Evolutionary conservation across 179 eudicot species (phyloP).

Genomic region (Monotropa hypopitys): DNA sequence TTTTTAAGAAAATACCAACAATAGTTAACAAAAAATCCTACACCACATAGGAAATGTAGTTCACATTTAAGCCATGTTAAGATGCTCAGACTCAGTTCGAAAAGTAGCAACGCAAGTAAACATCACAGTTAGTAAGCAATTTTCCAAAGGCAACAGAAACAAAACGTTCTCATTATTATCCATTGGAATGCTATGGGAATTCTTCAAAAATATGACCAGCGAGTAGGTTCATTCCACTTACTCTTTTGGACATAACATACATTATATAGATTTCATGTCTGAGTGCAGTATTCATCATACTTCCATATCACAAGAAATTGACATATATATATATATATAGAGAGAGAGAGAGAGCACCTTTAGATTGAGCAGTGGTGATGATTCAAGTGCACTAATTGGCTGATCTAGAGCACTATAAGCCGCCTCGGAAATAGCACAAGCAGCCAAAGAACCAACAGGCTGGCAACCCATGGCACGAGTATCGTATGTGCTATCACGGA

Average conservation of each 20-base stretch:
- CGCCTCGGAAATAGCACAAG: slow-evolving; percentile 88
- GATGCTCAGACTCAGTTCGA: background rate
- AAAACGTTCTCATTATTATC: background rate
- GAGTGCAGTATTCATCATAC: background rate
- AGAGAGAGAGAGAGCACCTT: slow-evolving; percentile 46
- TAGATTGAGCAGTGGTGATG: slow-evolving; percentile 73
- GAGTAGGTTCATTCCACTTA: background rate
- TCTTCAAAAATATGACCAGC: background rate
- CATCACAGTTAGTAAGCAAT: background rate
- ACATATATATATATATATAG: slow-evolving; percentile 1
- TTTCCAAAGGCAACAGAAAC: background rate
- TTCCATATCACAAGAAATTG: background rate
- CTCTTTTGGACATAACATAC: background rate
- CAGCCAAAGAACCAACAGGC: slow-evolving; percentile 84
- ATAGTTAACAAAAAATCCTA: background rate
- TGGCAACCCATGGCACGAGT: slow-evolving; percentile 40
- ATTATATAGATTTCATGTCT: background rate
- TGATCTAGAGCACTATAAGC: slow-evolving; percentile 94
- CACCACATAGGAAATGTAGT: background rate
- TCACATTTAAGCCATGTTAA: background rate
- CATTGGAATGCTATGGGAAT: background rate
- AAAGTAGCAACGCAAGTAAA: background rate
- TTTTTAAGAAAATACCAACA: background rate
- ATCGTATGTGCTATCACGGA: slow-evolving; percentile 10
- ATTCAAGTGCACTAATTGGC: slow-evolving; percentile 70